Conservation (phyloP, 192 early-diverging fungal species). For the Backusella luteola region DNA sequence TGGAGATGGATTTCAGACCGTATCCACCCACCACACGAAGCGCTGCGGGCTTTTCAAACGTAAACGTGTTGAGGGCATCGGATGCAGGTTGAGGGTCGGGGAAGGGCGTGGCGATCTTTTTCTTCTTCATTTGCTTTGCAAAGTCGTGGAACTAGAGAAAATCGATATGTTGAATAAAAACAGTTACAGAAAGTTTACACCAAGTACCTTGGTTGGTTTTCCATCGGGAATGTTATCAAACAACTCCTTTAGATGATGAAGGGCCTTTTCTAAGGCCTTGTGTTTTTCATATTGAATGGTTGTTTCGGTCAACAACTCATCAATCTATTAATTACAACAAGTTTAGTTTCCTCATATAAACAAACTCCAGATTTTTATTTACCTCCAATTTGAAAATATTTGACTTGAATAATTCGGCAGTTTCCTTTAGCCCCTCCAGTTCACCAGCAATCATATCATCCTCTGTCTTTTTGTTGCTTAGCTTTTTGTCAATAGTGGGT, state of each 20-base stretch:
- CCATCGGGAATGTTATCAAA: constrained; percentile 60
- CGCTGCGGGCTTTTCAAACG: constrained; percentile 69
- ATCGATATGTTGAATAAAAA: neutral
- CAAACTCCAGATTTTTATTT: no score
- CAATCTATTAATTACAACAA: constrained; percentile 44
- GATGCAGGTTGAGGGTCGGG: constrained; percentile 72
- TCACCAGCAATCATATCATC: constrained; percentile 59
- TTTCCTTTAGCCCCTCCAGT: constrained; percentile 81
- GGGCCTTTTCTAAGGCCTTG: constrained; percentile 58
- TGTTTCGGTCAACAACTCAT: constrained; percentile 73
- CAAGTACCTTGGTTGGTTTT: constrained; percentile 47
- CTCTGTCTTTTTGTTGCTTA: constrained; percentile 21
- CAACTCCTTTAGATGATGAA: constrained; percentile 67
- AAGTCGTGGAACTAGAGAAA: constrained; percentile 40
- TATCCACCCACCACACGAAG: constrained; percentile 89
- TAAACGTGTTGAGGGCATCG: constrained; percentile 76
- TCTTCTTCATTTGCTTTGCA: constrained; percentile 47
- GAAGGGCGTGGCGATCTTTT: constrained; percentile 67
- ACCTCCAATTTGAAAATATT: no score
- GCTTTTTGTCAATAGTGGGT: constrained; percentile 40
- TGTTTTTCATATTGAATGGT: constrained; percentile 57
- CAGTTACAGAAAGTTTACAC: neutral
- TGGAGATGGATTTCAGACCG: constrained; percentile 72
- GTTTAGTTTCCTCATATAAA: neutral
- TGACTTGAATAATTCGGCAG: no score